A percentile compares a stretch with the other conserved stretches of the same genome.
Conservation (phyloP, 768 basidiomycete species). For the Pisolithus tinctorius region DNA sequence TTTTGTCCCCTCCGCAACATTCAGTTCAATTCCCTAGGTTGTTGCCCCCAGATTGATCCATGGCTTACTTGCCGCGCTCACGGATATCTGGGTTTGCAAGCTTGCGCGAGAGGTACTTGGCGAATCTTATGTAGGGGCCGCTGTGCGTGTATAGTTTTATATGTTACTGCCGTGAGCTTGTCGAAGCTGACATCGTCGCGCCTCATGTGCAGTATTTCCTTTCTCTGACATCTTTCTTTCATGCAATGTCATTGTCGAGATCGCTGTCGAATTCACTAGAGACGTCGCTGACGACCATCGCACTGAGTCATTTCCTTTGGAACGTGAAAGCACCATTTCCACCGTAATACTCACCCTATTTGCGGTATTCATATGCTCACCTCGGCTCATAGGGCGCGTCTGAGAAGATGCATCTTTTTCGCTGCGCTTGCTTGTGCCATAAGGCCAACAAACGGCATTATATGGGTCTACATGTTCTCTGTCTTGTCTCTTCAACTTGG, state of each 20-base stretch:
- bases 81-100: conserved; percentile 68
- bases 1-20: conserved; percentile 1
- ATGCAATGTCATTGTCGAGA: conserved; percentile 76
- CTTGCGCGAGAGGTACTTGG: conserved; percentile 57
- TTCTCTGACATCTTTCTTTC: conserved; percentile 82
- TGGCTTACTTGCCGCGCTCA: conserved; percentile 68
- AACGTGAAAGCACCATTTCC: conserved; percentile 29
- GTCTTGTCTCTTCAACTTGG: conserved; percentile 52
- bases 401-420: conserved; percentile 39
- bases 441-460: conserved; percentile 82
- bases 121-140: conserved; percentile 45
- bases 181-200: background rate
- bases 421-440: conserved; percentile 76
- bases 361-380: conserved; percentile 13
- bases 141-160: conserved; percentile 43
- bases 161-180: background rate
- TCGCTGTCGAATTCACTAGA: conserved; percentile 93
- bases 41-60: conserved; percentile 69
- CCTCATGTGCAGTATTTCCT: conserved; percentile 53
- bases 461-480: conserved; percentile 72
- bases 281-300: conserved; percentile 74
- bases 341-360: conserved; percentile 15
- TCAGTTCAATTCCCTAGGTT: conserved; percentile 40
- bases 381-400: conserved; percentile 26
- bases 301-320: conserved; percentile 78